phyloP scores from a whole-genome alignment of 2,329 filamentous ascomycete genomes.

The Claviceps arundinis region DNA sequence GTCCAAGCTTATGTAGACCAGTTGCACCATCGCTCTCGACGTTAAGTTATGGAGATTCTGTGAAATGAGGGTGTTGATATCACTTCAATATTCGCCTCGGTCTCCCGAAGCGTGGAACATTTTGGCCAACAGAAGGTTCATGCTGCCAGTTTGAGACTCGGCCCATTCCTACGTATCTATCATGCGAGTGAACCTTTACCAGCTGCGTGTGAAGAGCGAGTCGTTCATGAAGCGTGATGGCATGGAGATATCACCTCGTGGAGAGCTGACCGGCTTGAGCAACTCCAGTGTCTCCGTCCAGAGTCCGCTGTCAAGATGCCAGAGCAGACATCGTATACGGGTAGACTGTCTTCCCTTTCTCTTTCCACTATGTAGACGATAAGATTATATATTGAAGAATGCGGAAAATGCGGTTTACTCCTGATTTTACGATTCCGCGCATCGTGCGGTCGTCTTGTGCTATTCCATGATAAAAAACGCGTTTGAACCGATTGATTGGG shows the following conservation, averaged over 20 bases:
- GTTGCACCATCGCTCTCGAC: background rate
- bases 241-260: background rate
- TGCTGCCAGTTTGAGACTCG: background rate
- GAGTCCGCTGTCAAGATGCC: background rate
- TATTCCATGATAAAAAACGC: no score
- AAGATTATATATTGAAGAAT: no score
- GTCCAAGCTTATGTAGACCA: background rate
- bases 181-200: background rate
- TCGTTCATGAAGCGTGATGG: background rate
- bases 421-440: no score
- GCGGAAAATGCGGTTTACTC: no score
- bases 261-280: background rate
- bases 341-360: background rate
- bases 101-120: background rate
- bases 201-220: background rate
- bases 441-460: no score
- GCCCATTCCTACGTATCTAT: background rate
- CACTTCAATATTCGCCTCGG: no score
- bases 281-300: background rate
- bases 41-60: background rate
- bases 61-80: background rate
- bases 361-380: no score
- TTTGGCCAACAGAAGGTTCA: background rate
- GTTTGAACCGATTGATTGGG: no score
- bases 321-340: background rate